Evolutionary conservation across 2,329 filamentous ascomycete genomes (phyloP), one percentile per base, ranked within the genome.

Genomic region (Colletotrichum musicola): DNA sequence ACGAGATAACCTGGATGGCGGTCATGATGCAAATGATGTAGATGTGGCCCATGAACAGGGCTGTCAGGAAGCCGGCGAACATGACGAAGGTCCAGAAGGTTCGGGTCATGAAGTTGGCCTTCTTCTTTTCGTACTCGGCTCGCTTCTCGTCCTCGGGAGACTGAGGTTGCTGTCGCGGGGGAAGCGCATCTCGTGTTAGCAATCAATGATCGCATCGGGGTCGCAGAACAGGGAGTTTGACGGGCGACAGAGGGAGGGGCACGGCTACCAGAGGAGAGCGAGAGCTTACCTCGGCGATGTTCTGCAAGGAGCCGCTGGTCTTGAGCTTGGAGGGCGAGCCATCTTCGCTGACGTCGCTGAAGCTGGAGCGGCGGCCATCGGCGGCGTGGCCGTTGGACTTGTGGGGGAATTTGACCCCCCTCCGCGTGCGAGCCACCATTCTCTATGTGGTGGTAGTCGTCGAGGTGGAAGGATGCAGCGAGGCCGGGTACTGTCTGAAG

Each of bases 41-140:
- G 79, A 99, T 94, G 82, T 99, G 96, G 70, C 96, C 96, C 76
- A 95, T 93, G 83, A 98, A 97, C 81, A 99, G 92, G 72, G 93
- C 90, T 65, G 89, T 87, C 82, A 98, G 98, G 87, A 99, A 99
- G 76, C 90, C 88, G 62, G 86, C 92, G 75, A 99, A 97, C 96
- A 99, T 99, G 82, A 97, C 91, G 72, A 99, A 91, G 4, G 94
- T 98, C 96, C 96, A 99, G 86, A 98, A 94, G 62, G 95, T 95
- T 76, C 96, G 91, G 46, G 94, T 97, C 77, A 98, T 93, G 85
- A 99, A 98, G 80, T 96, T 97, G 80, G 94, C 92, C 84, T 97
- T 98, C 83, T 99, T 99, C 89, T 98, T 98, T 79, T 98, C 94
- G 80, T 97, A 98, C 71, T 98, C 96, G 75, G 80, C 79, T 61